Evolutionary conservation across 768 basidiomycete species (phyloP), one percentile per base, ranked within the genome.

Genomic region (Lactifluus hygrophoroides): DNA sequence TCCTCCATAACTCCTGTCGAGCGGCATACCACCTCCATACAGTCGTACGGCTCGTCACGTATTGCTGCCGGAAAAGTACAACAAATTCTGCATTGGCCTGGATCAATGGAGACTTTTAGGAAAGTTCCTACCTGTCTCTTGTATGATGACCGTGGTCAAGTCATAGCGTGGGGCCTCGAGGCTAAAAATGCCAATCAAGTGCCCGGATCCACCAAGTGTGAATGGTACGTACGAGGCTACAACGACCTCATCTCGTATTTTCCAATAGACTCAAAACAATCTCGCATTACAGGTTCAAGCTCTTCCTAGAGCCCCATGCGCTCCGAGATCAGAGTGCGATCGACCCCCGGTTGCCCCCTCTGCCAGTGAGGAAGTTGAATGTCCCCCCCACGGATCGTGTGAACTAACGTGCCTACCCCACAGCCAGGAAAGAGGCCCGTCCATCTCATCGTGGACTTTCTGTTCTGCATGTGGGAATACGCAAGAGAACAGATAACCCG

Each of bases 31-130:
- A 13, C 14, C 16, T 17, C 16, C 51, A 23, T 63, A 28, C 64
- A 90, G 88, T 88, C 91, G 0, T 94, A 89, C 66, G 90, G 87
- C 7, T 92, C 90, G 8, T 86, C 90, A 11, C 84, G 91, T 62
- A 87, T 92, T 57, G 81, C 86, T 10, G 80, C 79, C 0, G 92
- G 92, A 16, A 77, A 78, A 62, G 79, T 92, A 5, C 91, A 91
- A 63, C 90, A 93, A 67, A 90, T 94, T 55, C 71, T 94, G 17
- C 80, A 80, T 58, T 94, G 91, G 91, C 90, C 88, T 0, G 89
- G 88, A 6, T 86, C 86, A 2, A 80, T 84, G 62, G 91, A 93
- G 71, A 90, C 86, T 0, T 93, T 89, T 75, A 77, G 90, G 67
- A 93, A 94, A 74, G 84, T 80, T 28, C 60, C 91, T 1, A 93